Conservation (phyloP, 2,329 filamentous ascomycete genomes). For the Trichocomaceae sp. region DNA sequence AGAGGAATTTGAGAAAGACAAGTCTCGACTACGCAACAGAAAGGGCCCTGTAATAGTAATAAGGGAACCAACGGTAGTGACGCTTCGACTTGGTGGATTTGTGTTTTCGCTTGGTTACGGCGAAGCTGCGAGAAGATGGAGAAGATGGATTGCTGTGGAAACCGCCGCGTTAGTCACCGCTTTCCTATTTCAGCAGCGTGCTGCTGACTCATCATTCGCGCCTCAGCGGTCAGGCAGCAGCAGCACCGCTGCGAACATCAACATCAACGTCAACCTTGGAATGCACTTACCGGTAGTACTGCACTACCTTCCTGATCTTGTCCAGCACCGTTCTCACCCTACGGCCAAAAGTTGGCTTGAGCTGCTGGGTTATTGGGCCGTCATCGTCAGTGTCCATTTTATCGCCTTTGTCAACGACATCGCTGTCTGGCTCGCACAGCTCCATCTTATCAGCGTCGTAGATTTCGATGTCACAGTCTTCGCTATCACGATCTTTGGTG, state of each 20-base stretch:
- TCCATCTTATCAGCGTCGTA: not conserved
- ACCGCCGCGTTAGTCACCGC: not conserved
- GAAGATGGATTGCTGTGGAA: conserved; percentile 1
- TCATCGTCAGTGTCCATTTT: not conserved
- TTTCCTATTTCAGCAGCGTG: not conserved
- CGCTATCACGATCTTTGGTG: no score
- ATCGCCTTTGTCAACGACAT: not conserved
- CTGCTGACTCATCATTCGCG: not conserved
- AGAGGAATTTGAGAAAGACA: not conserved
- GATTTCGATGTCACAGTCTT: no score
- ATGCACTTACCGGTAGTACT: not conserved
- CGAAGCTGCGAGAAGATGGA: not conserved
- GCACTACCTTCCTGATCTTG: not conserved
- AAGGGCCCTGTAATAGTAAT: not conserved
- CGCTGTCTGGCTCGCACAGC: not conserved
- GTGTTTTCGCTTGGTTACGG: not conserved
- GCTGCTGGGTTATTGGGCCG: no score
- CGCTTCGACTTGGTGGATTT: conserved; percentile 2
- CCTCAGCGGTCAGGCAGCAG: not conserved
- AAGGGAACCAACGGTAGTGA: not conserved
- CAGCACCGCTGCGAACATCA: no score
- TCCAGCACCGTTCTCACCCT: not conserved
- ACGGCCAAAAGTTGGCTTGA: not conserved
- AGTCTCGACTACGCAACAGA: not conserved
- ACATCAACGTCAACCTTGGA: no score